Base-by-base conservation (phyloP, 306 rosid species). In the Trichosanthes truncata region DNA sequence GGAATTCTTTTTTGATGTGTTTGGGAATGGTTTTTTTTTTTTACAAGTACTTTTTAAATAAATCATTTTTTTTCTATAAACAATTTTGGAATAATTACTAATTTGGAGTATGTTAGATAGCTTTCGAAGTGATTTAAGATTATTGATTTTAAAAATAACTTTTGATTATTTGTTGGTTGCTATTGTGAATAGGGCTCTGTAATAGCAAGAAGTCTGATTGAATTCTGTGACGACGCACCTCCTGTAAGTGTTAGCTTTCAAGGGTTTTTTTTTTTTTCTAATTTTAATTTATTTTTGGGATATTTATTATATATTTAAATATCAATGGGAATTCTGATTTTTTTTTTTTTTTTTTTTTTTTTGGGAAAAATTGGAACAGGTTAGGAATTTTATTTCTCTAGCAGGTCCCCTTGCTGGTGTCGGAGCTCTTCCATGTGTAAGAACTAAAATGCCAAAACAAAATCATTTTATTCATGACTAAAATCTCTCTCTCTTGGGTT, bases 401-500 rank as follows among this genome's bases (percentile, higher is more conserved):
- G 97, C 87, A 40, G 97, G 97, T 80, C 89, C 87, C 9, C 92
- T 90, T 80, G 97, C 96, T 74, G 97, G 97, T 73, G 89, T 85
- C 1, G 97, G 93, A 74, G 86, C 96, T 29, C 78, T 89, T 82
- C 97, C 96, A 48, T 86, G 82, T 78, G 96, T 93, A 90, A 49
- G 96, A 49, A 49, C 55, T 10, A 29, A 29, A 29, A 29, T 29
- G 1, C 33, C 33, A 29, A 29, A 1, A 29, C 33, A 29, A 29
- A 29, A 29, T 29, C 33, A n/a, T 29, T 1, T 29, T 2, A 29
- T 29, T 29, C 33, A 29, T 29, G 2, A 29, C 33, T 29, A 29
- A 29, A 29, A 29, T 29, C 33, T 29, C 33, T 29, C 33, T 29
- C n/a, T n/a, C n/a, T n/a, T n/a, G n/a, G n/a, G 33, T 1, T 29